Conservation (phyloP, 2,329 filamentous ascomycete genomes). For the Zymoseptoria pseudotritici region DNA sequence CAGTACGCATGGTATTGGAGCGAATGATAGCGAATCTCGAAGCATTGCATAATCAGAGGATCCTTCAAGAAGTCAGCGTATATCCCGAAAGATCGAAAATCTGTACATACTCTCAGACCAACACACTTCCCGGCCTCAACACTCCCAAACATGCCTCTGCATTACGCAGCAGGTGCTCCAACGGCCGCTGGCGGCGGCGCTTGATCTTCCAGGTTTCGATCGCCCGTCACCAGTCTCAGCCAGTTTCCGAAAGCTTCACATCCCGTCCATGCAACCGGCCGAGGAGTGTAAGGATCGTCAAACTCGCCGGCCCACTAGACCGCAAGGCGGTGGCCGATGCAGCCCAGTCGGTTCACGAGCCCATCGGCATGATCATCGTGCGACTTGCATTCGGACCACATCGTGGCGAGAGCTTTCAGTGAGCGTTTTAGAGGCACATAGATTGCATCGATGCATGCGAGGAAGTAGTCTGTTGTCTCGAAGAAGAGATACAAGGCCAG, state of each 20-base stretch:
- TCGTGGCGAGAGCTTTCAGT: too few species aligned
- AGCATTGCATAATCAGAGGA: neutral
- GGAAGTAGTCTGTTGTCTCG: too few species aligned
- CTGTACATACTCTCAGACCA: neutral
- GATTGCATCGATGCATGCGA: too few species aligned
- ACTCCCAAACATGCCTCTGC: too few species aligned
- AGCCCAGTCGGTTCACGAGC: neutral
- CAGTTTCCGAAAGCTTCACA: neutral
- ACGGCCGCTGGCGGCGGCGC: too few species aligned
- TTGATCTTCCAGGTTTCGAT: neutral
- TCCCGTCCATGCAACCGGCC: neutral
- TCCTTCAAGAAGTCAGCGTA: neutral
- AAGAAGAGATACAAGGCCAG: too few species aligned
- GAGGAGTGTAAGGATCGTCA: neutral
- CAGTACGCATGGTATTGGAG: neutral
- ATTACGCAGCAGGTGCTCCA: neutral
- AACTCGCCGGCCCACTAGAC: neutral
- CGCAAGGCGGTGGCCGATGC: neutral
- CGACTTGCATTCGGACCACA: neutral
- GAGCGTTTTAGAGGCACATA: too few species aligned
- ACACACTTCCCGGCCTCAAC: too few species aligned
- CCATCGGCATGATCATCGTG: too few species aligned
- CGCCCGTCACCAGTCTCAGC: neutral
- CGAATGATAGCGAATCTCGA: neutral
- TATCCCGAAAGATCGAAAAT: neutral